Conservation (phyloP, 768 basidiomycete genomes). For the Lepiota subincarnata region DNA sequence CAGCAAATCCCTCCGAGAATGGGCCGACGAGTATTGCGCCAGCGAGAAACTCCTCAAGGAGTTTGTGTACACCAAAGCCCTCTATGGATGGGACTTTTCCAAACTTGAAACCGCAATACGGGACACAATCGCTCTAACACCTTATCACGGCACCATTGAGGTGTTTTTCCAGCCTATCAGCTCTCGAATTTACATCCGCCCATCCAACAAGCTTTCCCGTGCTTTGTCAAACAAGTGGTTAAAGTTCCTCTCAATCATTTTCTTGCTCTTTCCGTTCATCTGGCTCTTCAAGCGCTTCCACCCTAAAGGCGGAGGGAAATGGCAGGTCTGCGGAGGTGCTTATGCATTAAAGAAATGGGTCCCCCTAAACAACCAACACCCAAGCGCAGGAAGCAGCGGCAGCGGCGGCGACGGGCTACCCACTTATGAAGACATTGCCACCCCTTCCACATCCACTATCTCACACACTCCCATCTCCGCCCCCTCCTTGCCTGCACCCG, state of each 20-base stretch:
- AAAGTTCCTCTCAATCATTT: slow-evolving; percentile 61
- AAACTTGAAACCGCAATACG: slow-evolving; percentile 34
- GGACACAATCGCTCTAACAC: slow-evolving; percentile 39
- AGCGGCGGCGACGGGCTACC: slow-evolving; percentile 6
- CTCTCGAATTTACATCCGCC: slow-evolving; percentile 58
- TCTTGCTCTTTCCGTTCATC: slow-evolving; percentile 73
- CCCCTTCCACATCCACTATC: slow-evolving; percentile 4
- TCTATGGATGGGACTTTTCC: slow-evolving; percentile 46
- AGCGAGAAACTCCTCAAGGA: slow-evolving; percentile 72
- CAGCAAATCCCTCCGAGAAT: slow-evolving; percentile 62
- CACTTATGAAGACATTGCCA: slow-evolving; percentile 13
- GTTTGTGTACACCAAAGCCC: slow-evolving; percentile 66
- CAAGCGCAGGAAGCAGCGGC: background rate
- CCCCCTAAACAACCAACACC: slow-evolving; percentile 20
- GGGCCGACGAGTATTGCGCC: slow-evolving; percentile 81
- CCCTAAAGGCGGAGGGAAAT: slow-evolving; percentile 62
- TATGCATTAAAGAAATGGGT: slow-evolving; percentile 63
- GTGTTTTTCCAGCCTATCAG: slow-evolving; percentile 48
- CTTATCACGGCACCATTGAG: slow-evolving; percentile 40
- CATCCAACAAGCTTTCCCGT: slow-evolving; percentile 62
- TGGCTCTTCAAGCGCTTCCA: slow-evolving; percentile 78
- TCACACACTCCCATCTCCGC: background rate
- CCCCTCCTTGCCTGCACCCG: background rate
- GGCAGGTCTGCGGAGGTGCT: slow-evolving; percentile 74
- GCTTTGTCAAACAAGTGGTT: slow-evolving; percentile 69